These are phyloP conservation scores for Gonapodya sp. DNA, from an alignment of 192 early-diverging fungal species.

Conservation along the genomic window DNA sequence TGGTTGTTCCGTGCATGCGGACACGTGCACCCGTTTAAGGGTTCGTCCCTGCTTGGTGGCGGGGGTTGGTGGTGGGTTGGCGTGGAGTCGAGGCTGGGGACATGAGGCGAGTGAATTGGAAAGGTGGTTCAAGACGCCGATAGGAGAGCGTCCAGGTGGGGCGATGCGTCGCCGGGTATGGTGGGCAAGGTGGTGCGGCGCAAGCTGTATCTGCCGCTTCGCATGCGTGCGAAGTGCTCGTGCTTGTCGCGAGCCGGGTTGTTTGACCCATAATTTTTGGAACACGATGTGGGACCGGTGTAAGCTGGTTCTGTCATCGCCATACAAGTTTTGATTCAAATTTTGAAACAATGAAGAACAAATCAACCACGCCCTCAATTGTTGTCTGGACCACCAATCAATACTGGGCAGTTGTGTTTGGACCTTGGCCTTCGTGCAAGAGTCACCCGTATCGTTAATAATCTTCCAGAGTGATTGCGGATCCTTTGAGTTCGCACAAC, in stretches of 20 bases:
- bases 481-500: background rate
- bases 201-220: background rate
- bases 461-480: background rate
- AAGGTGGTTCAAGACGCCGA: background rate
- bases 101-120: background rate
- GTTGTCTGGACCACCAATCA: no score
- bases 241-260: no score
- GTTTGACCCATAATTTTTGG: background rate
- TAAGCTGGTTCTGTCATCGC: no score
- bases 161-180: background rate
- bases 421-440: no score
- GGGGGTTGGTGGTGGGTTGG: background rate
- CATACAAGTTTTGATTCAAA: background rate
- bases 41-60: background rate
- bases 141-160: background rate
- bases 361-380: no score
- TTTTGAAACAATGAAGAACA: background rate
- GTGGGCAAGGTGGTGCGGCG: background rate
- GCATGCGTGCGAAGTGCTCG: background rate
- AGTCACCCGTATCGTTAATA: no score
- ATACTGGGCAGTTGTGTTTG: no score
- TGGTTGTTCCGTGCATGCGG: no score
- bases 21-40: background rate
- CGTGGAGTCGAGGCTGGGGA: background rate
- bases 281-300: no score